Conservation (phyloP, 2,329 filamentous ascomycete genomes). For the Lachnellula hyalina region DNA sequence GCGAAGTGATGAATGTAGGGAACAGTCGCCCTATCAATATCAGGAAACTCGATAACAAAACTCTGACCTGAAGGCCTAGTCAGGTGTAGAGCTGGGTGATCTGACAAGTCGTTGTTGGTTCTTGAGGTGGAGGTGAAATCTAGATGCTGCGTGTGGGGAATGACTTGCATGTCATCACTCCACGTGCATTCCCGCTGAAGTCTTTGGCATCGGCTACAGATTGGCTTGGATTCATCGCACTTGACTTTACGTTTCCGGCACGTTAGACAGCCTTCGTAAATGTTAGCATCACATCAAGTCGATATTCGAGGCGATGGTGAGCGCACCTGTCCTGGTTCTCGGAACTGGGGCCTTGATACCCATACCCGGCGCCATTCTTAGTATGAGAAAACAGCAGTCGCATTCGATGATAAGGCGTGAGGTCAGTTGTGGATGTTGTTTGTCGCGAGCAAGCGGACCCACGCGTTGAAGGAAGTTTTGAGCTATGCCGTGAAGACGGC, state of each 20-base stretch:
- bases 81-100: conserved; percentile 6
- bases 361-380: conserved; percentile 26
- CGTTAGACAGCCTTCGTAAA: conserved; percentile 55
- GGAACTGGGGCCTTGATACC: conserved; percentile 29
- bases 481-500: not conserved
- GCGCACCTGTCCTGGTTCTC: conserved; percentile 27
- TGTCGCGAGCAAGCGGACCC: no score
- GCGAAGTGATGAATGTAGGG: conserved; percentile 30
- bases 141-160: conserved; percentile 10
- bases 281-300: not conserved
- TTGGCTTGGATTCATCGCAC: conserved; percentile 62
- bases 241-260: conserved; percentile 67
- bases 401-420: not conserved
- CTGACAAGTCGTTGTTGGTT: conserved; percentile 1
- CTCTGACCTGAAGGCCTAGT: conserved; percentile 20
- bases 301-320: not conserved
- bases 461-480: not conserved
- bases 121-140: not conserved
- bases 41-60: conserved; percentile 29
- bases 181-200: conserved; percentile 27
- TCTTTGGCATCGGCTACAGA: conserved; percentile 43
- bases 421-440: not conserved
- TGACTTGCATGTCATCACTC: conserved; percentile 24
- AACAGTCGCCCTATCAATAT: conserved; percentile 23
- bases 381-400: not conserved